Evolutionary conservation across 225 moss, liverwort and hornwort genomes (phyloP).

Genomic region (Thuidium tamariscinum): DNA sequence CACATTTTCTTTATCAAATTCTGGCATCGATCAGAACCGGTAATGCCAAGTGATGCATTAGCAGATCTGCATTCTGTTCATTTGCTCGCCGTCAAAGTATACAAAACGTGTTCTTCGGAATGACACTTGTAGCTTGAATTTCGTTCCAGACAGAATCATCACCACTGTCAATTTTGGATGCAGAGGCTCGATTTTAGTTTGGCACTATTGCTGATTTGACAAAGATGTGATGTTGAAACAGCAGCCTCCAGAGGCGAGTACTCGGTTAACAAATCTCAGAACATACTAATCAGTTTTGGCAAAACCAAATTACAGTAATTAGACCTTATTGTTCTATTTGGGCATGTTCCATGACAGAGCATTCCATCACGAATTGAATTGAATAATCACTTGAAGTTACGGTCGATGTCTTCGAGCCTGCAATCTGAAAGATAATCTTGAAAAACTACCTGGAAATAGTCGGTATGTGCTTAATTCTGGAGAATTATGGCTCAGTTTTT

Average conservation of each 20-base stretch:
- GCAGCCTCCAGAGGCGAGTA: neutral
- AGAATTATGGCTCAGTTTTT: neutral
- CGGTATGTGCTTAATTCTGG: neutral
- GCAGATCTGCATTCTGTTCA: neutral
- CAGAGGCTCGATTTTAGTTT: neutral
- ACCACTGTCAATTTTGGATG: neutral
- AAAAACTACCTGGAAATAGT: neutral
- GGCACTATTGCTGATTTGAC: neutral
- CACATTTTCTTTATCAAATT: neutral
- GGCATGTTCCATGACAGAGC: neutral
- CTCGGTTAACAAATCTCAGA: neutral
- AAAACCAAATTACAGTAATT: neutral
- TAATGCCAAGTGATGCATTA: neutral
- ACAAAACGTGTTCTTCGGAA: neutral
- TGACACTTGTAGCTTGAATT: neutral
- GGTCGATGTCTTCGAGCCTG: neutral
- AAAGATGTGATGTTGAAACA: neutral
- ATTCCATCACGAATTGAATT: neutral
- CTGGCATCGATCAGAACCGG: neutral
- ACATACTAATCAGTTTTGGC: neutral
- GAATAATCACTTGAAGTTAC: neutral
- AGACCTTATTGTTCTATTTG: neutral
- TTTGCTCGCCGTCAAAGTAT: neutral
- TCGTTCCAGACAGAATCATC: neutral
- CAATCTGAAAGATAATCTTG: neutral